Base-by-base conservation (phyloP, 208 protist species). In the Trypanosoma melophagium region DNA sequence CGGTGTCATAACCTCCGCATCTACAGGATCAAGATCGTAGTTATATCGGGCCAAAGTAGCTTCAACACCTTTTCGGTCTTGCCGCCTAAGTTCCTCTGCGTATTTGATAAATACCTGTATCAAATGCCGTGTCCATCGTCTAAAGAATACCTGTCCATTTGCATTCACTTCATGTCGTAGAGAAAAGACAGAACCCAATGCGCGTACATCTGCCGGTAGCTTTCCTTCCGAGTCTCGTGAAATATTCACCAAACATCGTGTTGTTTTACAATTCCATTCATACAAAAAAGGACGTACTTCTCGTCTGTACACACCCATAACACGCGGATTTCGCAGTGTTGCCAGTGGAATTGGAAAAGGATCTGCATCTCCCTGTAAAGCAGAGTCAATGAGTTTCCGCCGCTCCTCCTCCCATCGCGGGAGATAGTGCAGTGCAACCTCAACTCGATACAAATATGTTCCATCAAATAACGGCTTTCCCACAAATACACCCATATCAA, bases 401-500 rank as follows among this genome's bases (percentile, higher is more conserved):
- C 21, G 4, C 40, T 76, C 71, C 28, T 24, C 42, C 7, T 50
- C 51, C 66, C 71, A 76, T 5, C 40, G 44, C n/a, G 53, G 53
- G 14, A 64, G 17, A 55, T 76, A 76, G 22, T 53, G 56, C 2
- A 76, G 71, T 0, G 50, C 64, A 65, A 76, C 57, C 12, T 76
- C 71, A 24, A 76, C 5, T 12, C 41, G 61, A 50, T 71, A 76
- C 16, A 73, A 35, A 24, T 66, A 71, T 9, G 17, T 8, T 19
- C 54, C 42, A 19, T 76, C 69, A 42, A 70, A 50, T 3, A 44
- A 25, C 22, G 17, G 28, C 52, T 49, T 12, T n/a, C 71, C 71
- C 21, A 54, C 40, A 52, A 76, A 76, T 31, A 76, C 38, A 4
- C 71, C 71, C 40, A 72, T 64, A 22, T 76, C 71, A 10, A 50